Conservation (phyloP, 2,329 filamentous ascomycete genomes). For the Sporothrix inflata region DNA sequence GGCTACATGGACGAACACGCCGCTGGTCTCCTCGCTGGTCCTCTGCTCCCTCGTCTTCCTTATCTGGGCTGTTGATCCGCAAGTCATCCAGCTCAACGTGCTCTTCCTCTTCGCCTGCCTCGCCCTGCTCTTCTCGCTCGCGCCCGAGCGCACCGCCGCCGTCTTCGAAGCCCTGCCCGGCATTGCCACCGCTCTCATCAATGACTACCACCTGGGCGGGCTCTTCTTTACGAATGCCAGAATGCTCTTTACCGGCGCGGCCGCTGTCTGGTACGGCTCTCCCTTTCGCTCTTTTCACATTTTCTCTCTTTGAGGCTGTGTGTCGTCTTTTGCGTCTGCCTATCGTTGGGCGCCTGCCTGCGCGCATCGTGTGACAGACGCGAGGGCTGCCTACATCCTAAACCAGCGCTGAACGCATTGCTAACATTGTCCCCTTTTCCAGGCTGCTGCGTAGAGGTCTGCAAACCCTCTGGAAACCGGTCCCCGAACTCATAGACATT, state of each 20-base stretch:
- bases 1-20: conserved; percentile 50
- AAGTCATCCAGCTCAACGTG: conserved; percentile 48
- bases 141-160: conserved; percentile 46
- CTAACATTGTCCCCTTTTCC: conserved; percentile 27
- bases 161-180: conserved; percentile 44
- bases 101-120: conserved; percentile 47
- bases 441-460: conserved; percentile 86
- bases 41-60: conserved; percentile 48
- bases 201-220: conserved; percentile 51
- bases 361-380: background rate
- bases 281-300: background rate
- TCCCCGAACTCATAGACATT: conserved; percentile 86
- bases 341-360: background rate
- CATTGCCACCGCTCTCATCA: conserved; percentile 42
- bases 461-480: conserved; percentile 87
- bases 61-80: conserved; percentile 52
- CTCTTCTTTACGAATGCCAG: conserved; percentile 55
- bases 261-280: conserved; percentile 53
- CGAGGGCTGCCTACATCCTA: background rate
- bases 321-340: background rate
- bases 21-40: conserved; percentile 49
- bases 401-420: background rate
- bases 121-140: conserved; percentile 48
- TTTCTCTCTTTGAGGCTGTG: background rate
- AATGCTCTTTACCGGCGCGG: conserved; percentile 59